Conservation (phyloP, 2,329 filamentous ascomycete species). For the Pleurostoma richardsiae region DNA sequence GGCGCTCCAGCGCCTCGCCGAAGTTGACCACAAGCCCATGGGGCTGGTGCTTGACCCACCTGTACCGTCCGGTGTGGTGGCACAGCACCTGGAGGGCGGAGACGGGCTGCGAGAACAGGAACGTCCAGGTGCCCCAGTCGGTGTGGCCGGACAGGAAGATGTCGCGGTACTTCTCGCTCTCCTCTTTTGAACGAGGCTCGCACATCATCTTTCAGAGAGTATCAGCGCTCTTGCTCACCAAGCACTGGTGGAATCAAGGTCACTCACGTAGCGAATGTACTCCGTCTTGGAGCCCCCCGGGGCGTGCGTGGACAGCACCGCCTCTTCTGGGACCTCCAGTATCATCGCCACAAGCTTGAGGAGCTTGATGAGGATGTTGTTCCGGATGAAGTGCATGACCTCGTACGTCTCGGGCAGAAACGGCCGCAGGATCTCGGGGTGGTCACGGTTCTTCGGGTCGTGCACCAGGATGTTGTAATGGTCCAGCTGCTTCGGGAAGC, state of each 20-base stretch:
- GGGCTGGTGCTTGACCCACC: conserved; percentile 33
- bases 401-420: conserved; percentile 16
- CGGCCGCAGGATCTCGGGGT: conserved; percentile 13
- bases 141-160: conserved; percentile 34
- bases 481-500: neutral
- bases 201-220: conserved; percentile 25
- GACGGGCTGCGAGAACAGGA: conserved; percentile 47
- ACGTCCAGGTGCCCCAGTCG: conserved; percentile 31
- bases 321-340: conserved; percentile 29
- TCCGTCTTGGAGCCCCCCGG: conserved; percentile 28
- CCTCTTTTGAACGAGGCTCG: conserved; percentile 24
- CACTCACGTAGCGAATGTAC: conserved; percentile 26
- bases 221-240: too few species aligned
- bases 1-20: conserved; percentile 33
- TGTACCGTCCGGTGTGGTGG: conserved; percentile 33
- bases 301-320: conserved; percentile 26
- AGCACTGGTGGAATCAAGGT: too few species aligned
- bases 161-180: conserved; percentile 28
- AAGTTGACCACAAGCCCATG: conserved; percentile 41
- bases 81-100: conserved; percentile 43
- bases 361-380: conserved; percentile 22
- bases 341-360: conserved; percentile 31
- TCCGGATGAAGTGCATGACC: conserved; percentile 19
- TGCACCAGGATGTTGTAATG: conserved; percentile 2
- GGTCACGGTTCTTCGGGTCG: conserved; percentile 16